Evolutionary conservation across 345 rosid species (phyloP).

Genomic region (Ceriops zippeliana): DNA sequence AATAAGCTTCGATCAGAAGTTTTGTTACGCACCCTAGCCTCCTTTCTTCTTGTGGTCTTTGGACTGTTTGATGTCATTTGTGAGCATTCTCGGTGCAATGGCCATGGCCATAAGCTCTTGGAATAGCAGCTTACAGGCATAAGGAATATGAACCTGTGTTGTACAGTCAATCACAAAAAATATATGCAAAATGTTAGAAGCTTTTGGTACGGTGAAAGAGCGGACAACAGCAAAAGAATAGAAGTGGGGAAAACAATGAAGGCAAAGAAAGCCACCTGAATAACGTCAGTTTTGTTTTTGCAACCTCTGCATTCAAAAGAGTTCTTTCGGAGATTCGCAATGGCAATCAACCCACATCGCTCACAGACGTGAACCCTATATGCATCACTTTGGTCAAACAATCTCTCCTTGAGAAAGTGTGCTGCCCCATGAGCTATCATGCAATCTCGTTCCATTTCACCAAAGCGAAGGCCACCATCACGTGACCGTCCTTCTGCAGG

Average conservation of each 20-base stretch:
- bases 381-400: conserved; percentile 97
- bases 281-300: conserved; percentile 91
- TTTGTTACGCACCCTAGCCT: conserved; percentile 22
- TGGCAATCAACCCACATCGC: conserved; percentile 85
- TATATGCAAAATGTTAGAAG: neutral
- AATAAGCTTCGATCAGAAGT: neutral
- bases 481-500: conserved; percentile 99
- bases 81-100: conserved; percentile 95
- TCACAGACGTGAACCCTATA: conserved; percentile 94
- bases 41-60: conserved; percentile 66
- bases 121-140: conserved; percentile 89
- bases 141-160: conserved; percentile 81
- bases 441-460: conserved; percentile 98
- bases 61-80: conserved; percentile 47
- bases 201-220: neutral
- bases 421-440: conserved; percentile 99
- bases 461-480: conserved; percentile 94
- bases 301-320: conserved; percentile 95
- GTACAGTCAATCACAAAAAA: neutral
- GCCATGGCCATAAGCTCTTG: conserved; percentile 99
- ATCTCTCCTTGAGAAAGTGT: conserved; percentile 84
- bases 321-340: conserved; percentile 86
- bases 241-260: neutral
- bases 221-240: neutral
- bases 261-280: conserved; percentile 49